Conservation (phyloP, 2,329 filamentous ascomycete species). For the Penicillium fuscoglaucum region DNA sequence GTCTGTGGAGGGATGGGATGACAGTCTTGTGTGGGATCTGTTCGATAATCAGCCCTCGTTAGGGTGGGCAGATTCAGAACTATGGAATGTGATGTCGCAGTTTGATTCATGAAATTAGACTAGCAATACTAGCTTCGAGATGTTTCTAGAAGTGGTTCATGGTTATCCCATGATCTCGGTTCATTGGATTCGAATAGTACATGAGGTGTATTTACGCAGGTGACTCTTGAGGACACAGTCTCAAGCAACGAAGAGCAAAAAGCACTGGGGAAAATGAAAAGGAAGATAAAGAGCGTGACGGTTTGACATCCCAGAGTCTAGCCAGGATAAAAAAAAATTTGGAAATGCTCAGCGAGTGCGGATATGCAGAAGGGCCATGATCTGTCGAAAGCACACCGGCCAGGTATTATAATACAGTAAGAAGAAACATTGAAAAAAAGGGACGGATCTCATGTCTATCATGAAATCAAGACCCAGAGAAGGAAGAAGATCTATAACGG, state of each 20-base stretch:
- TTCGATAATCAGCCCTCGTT: slow-evolving; percentile 28
- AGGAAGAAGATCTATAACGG: slow-evolving; percentile 69
- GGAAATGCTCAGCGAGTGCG: slow-evolving; percentile 17
- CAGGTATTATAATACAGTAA: slow-evolving; percentile 39
- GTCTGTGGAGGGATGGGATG: slow-evolving; percentile 24
- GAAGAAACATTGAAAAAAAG: slow-evolving; percentile 3
- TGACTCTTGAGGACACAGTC: slow-evolving; percentile 22
- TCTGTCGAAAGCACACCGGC: slow-evolving; percentile 20
- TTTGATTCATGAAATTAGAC: slow-evolving; percentile 7
- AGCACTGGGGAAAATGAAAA: background rate
- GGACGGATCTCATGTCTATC: slow-evolving; percentile 27
- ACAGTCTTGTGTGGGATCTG: slow-evolving; percentile 28
- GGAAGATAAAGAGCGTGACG: slow-evolving; percentile 13
- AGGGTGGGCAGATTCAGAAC: slow-evolving; percentile 26
- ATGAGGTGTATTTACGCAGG: slow-evolving; percentile 25
- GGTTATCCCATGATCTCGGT: background rate
- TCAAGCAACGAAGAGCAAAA: slow-evolving; percentile 7
- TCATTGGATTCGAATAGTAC: slow-evolving; percentile 19
- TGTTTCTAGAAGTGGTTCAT: background rate
- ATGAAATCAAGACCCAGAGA: slow-evolving; percentile 67
- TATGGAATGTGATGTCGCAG: slow-evolving; percentile 23
- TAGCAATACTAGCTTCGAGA: background rate
- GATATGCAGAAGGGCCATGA: slow-evolving; percentile 24
- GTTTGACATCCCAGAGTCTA: slow-evolving; percentile 27
- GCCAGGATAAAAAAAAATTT: slow-evolving; percentile 21